Conservation (phyloP, 441 rosid species). For the Hypseocharis bilobata region DNA sequence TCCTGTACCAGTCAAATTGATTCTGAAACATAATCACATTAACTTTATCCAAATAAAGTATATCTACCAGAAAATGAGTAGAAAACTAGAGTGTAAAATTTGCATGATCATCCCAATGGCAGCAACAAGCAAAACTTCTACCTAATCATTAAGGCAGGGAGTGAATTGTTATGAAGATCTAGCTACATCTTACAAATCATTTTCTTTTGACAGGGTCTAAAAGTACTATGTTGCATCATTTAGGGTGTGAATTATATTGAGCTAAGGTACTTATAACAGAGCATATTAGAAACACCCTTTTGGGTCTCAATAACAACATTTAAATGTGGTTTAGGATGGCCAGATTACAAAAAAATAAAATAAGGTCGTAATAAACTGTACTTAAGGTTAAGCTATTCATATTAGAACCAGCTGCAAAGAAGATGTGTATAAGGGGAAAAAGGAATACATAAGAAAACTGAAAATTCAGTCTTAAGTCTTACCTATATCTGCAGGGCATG, state of each 20-base stretch:
- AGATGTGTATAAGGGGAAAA: background rate
- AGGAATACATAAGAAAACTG: background rate
- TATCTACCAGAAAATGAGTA: conserved; percentile 2
- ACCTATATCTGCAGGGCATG: conserved; percentile 77
- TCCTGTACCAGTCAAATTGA: conserved; percentile 45
- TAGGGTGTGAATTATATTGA: background rate
- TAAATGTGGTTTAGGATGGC: background rate
- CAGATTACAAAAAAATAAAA: background rate
- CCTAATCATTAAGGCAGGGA: background rate
- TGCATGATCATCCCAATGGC: background rate
- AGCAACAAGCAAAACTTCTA: background rate
- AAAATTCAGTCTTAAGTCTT: conserved; percentile 18
- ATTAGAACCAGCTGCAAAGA: background rate
- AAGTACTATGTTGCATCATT: background rate
- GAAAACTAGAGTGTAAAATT: background rate
- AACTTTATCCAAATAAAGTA: conserved; percentile 6
- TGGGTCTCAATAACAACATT: background rate
- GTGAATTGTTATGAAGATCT: background rate
- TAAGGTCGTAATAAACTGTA: background rate
- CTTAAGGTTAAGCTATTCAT: background rate
- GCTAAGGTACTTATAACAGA: too few relatives aligned
- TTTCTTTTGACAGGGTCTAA: background rate
- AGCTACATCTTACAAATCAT: conserved; percentile 1
- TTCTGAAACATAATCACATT: conserved; percentile 10
- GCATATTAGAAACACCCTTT: too few relatives aligned